Evolutionary conservation across 2,329 filamentous ascomycete genomes (phyloP).

Genomic region (Neonectria neomacrospora): DNA sequence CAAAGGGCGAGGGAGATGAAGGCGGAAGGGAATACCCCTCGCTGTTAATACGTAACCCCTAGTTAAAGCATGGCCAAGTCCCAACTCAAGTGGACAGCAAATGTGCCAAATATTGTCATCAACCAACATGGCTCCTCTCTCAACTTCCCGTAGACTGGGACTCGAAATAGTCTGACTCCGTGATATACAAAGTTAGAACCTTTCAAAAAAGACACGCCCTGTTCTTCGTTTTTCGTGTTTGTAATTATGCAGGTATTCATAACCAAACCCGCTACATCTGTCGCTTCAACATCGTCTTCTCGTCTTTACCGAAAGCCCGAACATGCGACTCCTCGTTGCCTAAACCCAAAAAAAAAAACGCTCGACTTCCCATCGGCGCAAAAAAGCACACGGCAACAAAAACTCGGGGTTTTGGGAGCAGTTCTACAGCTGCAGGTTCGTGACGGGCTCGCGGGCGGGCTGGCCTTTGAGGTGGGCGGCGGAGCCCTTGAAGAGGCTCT

Average conservation of each 20-base stretch:
- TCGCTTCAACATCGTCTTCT: conserved; percentile 8
- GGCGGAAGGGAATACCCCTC: conserved; percentile 27
- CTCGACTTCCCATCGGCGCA: background rate
- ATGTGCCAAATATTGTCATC: conserved; percentile 3
- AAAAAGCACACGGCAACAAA: background rate
- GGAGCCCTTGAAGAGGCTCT: conserved; percentile 94
- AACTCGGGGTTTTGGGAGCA: conserved; percentile 2
- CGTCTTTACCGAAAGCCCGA: conserved; percentile 1
- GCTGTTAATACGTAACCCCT: conserved; percentile 28
- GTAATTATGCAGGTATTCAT: conserved; percentile 39
- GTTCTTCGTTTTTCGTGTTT: conserved; percentile 31
- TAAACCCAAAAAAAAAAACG: background rate
- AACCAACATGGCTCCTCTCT: background rate
- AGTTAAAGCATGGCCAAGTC: conserved; percentile 24
- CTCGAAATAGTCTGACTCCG: conserved; percentile 16
- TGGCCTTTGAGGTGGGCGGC: conserved; percentile 82
- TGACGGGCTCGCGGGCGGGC: conserved; percentile 49
- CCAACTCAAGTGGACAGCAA: conserved; percentile 8
- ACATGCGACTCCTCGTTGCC: background rate
- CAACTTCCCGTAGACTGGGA: conserved; percentile 6
- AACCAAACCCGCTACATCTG: conserved; percentile 15
- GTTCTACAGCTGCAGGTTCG: conserved; percentile 51
- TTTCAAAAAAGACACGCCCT: conserved; percentile 10
- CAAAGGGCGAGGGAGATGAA: conserved; percentile 18
- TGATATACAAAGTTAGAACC: conserved; percentile 22